Evolutionary conservation across 2,329 filamentous ascomycete species (phyloP), one percentile per base, ranked within the genome.

Genomic region (Fusarium paranaense): DNA sequence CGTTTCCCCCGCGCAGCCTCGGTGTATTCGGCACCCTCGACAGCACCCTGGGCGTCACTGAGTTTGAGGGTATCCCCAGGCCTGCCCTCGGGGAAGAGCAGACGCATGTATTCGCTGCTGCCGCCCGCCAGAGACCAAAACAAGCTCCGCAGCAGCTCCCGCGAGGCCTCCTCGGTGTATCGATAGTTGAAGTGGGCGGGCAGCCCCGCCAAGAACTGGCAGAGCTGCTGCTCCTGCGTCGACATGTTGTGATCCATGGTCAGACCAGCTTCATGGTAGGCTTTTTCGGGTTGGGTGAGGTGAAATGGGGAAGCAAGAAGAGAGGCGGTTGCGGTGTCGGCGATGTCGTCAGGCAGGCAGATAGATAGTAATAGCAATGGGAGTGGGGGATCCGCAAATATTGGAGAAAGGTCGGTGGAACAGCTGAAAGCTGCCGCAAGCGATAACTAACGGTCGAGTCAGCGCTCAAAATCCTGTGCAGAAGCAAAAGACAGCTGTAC

Each of bases 11-110:
- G 91, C 16, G 97, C 97, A 8, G 94, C 93, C 76, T 96, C 93
- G 22, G 95, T 97, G 81, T 98, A 99, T 82, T 99, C 97, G 35
- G 96, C 95, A 13, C 97, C 96, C 80, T 98, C 95, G 67, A 95
- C 88, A n/a, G 94, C 94, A 20, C 95, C 96, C 81, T 99, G 97
- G 18, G 95, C 95, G 77, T 94, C 92, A 70, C 93, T 90, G 42
- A 99, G 87, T 82, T 93, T 97, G 89, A 95, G 93, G 54, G 85
- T 85, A n/a, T 86, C 83, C 32, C 87, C 85, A 10, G 92, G 90
- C 45, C 88, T 88, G 14, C 95, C 94, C 45, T 92, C 87, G 1
- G 95, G 95, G 80, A 99, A 99, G 78, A 99, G 90, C 20, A 95
- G 88, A 59, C 88, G 87, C 80, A 98, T 87, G 79, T 95, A 92